Evolutionary conservation across 257 asterid genomes (phyloP).

Genomic region (Fraxinus americana): DNA sequence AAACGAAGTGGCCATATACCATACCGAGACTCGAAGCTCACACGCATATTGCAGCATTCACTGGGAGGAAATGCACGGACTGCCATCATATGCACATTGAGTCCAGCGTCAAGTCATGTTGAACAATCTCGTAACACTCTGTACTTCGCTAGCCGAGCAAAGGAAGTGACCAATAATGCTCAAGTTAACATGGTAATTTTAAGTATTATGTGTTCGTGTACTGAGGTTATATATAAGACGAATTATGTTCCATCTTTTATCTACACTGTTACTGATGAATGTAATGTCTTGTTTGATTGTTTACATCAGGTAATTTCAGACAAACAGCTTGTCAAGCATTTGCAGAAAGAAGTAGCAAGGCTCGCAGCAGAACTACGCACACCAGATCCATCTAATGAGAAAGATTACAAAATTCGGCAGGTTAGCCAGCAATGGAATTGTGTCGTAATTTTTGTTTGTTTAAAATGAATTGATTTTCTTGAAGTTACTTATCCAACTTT

Average conservation of each 20-base stretch:
- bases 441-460: neutral
- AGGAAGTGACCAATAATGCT: conserved; percentile 92
- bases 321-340: conserved; percentile 89
- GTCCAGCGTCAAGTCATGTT: conserved; percentile 89
- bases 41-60: conserved; percentile 95
- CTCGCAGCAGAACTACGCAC: conserved; percentile 85
- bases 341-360: conserved; percentile 96
- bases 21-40: conserved; percentile 91
- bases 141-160: conserved; percentile 85
- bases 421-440: conserved; percentile 35
- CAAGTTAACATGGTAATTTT: conserved; percentile 83
- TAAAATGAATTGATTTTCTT: neutral
- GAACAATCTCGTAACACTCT: conserved; percentile 98
- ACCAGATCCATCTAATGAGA: conserved; percentile 77
- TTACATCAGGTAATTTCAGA: conserved; percentile 77
- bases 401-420: conserved; percentile 71
- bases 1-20: conserved; percentile 93
- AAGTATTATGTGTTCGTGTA: conserved; percentile 10
- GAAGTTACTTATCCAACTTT: conserved; percentile 22
- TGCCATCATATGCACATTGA: conserved; percentile 92
- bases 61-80: conserved; percentile 98
- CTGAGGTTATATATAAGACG: neutral
- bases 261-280: neutral
- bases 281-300: conserved; percentile 11
- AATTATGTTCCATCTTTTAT: neutral